Evolutionary conservation across 2,329 filamentous ascomycete genomes (phyloP).

Genomic region (Aspergillus intermedius): DNA sequence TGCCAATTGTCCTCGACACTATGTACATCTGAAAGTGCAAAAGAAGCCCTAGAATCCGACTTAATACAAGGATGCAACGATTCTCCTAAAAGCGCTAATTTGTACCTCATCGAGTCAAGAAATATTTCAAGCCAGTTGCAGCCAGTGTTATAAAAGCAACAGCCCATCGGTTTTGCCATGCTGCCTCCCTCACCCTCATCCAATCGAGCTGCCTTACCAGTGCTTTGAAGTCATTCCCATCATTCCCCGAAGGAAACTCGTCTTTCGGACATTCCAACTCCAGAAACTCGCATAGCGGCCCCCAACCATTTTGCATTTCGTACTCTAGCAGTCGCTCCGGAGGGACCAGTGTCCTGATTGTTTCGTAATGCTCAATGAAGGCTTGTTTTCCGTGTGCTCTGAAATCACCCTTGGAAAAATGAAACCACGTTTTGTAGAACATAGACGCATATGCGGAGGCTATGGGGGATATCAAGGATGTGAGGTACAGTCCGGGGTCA

Average conservation of each 20-base stretch:
- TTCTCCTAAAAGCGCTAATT: no score
- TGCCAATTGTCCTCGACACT: no score
- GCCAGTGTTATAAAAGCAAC: background rate
- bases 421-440: slow-evolving; percentile 6
- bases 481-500: background rate
- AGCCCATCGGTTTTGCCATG: background rate
- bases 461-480: background rate
- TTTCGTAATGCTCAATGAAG: slow-evolving; percentile 8
- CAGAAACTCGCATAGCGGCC: slow-evolving; percentile 7
- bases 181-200: background rate
- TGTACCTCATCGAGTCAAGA: no score
- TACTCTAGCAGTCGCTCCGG: slow-evolving; percentile 7
- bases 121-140: background rate
- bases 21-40: no score
- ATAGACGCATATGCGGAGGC: background rate
- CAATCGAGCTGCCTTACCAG: background rate
- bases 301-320: slow-evolving; percentile 11
- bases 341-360: slow-evolving; percentile 1
- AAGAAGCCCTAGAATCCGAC: no score
- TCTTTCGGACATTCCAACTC: background rate
- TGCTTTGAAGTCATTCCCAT: background rate
- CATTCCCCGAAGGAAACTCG: background rate
- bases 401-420: slow-evolving; percentile 4
- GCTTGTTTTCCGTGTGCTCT: slow-evolving; percentile 6
- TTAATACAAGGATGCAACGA: no score